Evolutionary conservation across 106 monocot genomes (phyloP).

Genomic region (Allium fistulosum): DNA sequence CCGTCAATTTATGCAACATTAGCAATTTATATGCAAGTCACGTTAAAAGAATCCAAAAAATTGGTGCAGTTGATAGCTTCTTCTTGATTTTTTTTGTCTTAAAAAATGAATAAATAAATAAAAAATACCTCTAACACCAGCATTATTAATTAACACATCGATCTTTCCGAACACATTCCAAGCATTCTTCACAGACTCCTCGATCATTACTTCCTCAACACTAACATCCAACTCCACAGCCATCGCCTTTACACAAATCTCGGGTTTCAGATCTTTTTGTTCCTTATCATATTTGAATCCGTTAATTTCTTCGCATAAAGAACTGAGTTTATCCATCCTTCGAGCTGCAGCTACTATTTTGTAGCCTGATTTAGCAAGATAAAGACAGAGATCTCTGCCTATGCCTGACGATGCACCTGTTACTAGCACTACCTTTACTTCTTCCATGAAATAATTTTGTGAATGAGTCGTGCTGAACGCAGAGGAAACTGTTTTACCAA

Average conservation of each 20-base stretch:
- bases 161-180: constrained; percentile 50
- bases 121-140: constrained; percentile 44
- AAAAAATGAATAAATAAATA: too few species aligned
- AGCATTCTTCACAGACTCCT: constrained; percentile 24
- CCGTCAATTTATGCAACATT: too few species aligned
- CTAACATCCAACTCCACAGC: constrained; percentile 51
- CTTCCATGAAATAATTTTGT: background rate
- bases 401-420: constrained; percentile 66
- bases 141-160: constrained; percentile 49
- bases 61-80: too few species aligned
- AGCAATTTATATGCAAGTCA: too few species aligned
- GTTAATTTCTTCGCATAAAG: constrained; percentile 62
- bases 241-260: constrained; percentile 11
- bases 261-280: too few species aligned
- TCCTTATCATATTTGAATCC: background rate
- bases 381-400: constrained; percentile 44
- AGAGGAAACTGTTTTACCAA: background rate
- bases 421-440: constrained; percentile 66
- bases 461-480: too few species aligned
- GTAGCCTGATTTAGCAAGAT: constrained; percentile 42
- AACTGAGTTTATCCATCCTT: constrained; percentile 22
- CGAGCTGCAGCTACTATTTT: constrained; percentile 35
- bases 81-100: too few species aligned
- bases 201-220: constrained; percentile 17
- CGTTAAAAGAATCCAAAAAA: too few species aligned